A percentile compares a stretch with the other conserved stretches of the same genome.
Evolutionary conservation across 148 eudicot species (phyloP).

Genomic region (Amaranthus cruentus): DNA sequence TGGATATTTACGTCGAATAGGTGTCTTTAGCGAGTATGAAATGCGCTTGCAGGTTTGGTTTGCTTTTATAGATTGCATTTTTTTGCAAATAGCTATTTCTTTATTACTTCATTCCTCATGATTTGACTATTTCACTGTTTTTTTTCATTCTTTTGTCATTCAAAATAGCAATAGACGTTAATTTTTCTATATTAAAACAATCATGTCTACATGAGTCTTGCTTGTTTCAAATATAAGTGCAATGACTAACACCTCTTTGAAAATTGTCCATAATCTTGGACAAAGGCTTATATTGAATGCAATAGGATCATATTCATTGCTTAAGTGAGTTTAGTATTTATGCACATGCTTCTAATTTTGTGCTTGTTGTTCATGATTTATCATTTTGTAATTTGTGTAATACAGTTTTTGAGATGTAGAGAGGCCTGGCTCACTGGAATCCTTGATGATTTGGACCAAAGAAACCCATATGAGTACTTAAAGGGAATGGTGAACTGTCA

Average conservation of each 20-base stretch:
- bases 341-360: neutral
- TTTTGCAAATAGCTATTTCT: neutral
- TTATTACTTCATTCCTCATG: neutral
- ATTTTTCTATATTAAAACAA: no score
- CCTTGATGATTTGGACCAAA: slow-evolving; percentile 93
- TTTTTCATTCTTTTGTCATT: neutral
- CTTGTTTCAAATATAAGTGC: no score
- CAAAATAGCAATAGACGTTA: no score
- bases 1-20: slow-evolving; percentile 93
- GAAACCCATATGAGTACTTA: slow-evolving; percentile 88
- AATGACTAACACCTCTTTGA: no score
- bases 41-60: slow-evolving; percentile 87
- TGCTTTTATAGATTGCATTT: neutral
- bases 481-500: slow-evolving; percentile 87
- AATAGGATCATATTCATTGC: no score
- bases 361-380: neutral
- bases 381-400: slow-evolving; percentile 17
- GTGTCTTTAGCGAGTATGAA: slow-evolving; percentile 88
- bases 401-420: slow-evolving; percentile 91
- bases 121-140: neutral
- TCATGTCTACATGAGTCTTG: no score
- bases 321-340: no score
- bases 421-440: slow-evolving; percentile 93
- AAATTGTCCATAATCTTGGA: no score
- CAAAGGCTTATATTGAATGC: no score